These are phyloP conservation scores for Iris macrosiphon DNA, from an alignment of 106 monocot genomes.

Conservation along the genomic window DNA sequence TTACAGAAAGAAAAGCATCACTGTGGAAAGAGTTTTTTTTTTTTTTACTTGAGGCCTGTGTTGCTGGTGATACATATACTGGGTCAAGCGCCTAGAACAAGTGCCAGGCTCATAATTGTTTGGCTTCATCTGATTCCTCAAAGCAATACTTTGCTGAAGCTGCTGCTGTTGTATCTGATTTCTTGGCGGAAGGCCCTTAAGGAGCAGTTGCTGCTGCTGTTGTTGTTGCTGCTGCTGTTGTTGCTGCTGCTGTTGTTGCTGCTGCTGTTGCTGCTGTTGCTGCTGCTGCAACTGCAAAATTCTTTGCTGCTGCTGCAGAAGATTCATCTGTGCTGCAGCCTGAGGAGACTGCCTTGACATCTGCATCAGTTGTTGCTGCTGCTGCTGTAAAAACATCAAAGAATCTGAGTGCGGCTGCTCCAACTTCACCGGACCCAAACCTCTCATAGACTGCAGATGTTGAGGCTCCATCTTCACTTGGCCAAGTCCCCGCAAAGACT, in stretches of 20 bases:
- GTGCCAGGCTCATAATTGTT: slow-evolving; percentile 60
- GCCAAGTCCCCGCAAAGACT: too few relatives aligned
- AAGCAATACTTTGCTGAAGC: slow-evolving; percentile 4
- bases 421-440: slow-evolving; percentile 34
- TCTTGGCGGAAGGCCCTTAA: background rate
- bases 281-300: slow-evolving; percentile 26
- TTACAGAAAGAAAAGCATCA: too few relatives aligned
- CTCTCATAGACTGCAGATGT: slow-evolving; percentile 6
- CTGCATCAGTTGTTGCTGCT: slow-evolving; percentile 11
- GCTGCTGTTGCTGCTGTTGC: background rate
- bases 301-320: slow-evolving; percentile 29
- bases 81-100: slow-evolving; percentile 69
- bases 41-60: slow-evolving; percentile 58
- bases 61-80: slow-evolving; percentile 81
- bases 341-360: slow-evolving; percentile 14
- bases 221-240: slow-evolving; percentile 25
- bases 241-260: background rate
- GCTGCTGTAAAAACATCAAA: too few relatives aligned
- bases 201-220: background rate
- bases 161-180: background rate
- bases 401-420: slow-evolving; percentile 4
- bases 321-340: slow-evolving; percentile 6
- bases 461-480: too few relatives aligned
- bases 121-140: slow-evolving; percentile 41
- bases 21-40: background rate